Evolutionary conservation across 495 filamentous ascomycete genomes (phyloP).

Genomic region (Penicillium cataractarum): DNA sequence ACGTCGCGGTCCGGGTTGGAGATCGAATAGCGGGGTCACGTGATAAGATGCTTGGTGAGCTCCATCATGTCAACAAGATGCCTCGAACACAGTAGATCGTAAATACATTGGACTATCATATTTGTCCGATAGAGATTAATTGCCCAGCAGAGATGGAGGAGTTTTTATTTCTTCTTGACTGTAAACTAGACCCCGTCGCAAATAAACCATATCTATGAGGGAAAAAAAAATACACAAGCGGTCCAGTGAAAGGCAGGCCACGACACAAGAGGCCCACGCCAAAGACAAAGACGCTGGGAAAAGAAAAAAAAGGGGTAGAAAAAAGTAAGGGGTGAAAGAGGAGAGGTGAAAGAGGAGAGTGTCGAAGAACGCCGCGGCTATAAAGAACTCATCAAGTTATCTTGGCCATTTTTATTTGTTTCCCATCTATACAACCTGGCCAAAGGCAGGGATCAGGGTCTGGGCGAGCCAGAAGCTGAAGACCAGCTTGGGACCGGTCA

Average conservation of each 20-base stretch:
- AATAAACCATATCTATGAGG: constrained; percentile 29
- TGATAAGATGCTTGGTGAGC: background rate
- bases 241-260: constrained; percentile 6
- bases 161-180: constrained; percentile 17
- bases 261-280: constrained; percentile 11
- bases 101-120: no score
- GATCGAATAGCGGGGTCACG: background rate
- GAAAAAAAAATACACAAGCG: constrained; percentile 26
- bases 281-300: constrained; percentile 16
- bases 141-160: background rate
- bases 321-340: background rate
- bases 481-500: constrained; percentile 98
- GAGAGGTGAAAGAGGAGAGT: constrained; percentile 14
- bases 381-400: constrained; percentile 25
- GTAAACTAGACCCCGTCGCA: constrained; percentile 14
- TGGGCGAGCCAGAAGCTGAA: constrained; percentile 99
- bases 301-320: no score
- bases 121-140: background rate
- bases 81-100: background rate
- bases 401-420: constrained; percentile 11
- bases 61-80: background rate
- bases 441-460: constrained; percentile 79
- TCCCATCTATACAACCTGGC: constrained; percentile 55
- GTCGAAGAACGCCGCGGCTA: constrained; percentile 28
- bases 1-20: background rate